Evolutionary conservation across 1,284 basidiomycete genomes (phyloP).

Genomic region (Ganoderma lucidum): DNA sequence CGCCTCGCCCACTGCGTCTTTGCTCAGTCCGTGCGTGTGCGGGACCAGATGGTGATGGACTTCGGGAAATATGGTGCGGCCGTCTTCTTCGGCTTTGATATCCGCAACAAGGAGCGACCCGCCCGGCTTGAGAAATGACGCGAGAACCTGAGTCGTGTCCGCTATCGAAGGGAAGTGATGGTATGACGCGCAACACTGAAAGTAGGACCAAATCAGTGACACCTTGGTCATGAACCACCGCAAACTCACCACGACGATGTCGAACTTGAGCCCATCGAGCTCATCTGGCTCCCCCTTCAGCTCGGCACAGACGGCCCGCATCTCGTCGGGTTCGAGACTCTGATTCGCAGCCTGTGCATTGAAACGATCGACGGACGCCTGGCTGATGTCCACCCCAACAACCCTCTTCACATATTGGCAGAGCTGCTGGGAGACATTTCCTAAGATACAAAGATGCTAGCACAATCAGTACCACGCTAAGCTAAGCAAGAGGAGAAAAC

Average conservation of each 20-base stretch:
- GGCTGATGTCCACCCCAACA: constrained; percentile 78
- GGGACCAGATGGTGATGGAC: constrained; percentile 54
- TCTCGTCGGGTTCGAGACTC: constrained; percentile 64
- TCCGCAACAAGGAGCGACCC: constrained; percentile 70
- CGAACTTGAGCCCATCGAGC: constrained; percentile 62
- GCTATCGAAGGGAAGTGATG: constrained; percentile 69
- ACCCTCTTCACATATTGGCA: constrained; percentile 62
- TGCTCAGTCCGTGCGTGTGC: constrained; percentile 59
- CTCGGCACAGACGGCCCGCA: constrained; percentile 62
- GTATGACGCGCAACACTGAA: constrained; percentile 71
- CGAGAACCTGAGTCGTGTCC: constrained; percentile 59
- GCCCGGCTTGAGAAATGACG: constrained; percentile 64
- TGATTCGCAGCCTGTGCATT: constrained; percentile 63
- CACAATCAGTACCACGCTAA: neutral
- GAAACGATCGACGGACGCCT: constrained; percentile 66
- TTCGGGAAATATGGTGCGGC: constrained; percentile 37
- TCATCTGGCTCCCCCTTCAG: constrained; percentile 55
- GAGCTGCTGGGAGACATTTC: constrained; percentile 42
- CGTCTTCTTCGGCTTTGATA: constrained; percentile 44
- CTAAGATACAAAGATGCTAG: neutral
- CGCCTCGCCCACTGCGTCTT: constrained; percentile 51
- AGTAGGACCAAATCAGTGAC: neutral
- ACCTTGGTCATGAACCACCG: constrained; percentile 28
- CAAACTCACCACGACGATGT: constrained; percentile 60
- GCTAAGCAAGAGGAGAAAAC: neutral